Evolutionary conservation across 352 stramenopile genomes (phyloP).

Genomic region (Phytopythium boreale): DNA sequence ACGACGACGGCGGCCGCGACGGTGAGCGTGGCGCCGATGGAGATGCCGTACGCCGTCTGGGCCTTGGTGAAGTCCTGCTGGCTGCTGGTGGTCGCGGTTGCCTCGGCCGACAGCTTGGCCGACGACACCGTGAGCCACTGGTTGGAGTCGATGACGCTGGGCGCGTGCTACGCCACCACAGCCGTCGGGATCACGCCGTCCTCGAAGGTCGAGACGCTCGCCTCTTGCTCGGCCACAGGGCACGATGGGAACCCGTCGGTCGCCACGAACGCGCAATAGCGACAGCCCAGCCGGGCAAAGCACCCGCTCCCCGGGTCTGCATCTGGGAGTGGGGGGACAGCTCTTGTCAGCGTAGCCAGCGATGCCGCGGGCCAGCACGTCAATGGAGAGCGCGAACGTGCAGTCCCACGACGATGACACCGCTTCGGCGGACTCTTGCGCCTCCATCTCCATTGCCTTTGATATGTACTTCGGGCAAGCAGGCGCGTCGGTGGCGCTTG

Average conservation of each 20-base stretch:
- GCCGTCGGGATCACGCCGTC: background rate
- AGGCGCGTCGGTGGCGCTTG: background rate
- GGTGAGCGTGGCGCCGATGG: background rate
- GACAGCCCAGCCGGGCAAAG: slow-evolving; percentile 2
- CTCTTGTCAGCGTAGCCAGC: background rate
- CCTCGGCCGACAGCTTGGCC: background rate
- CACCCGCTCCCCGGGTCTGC: background rate
- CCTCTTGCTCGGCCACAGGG: background rate
- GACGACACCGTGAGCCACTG: background rate
- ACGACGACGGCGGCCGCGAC: slow-evolving; percentile 1
- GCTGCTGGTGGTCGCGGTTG: background rate
- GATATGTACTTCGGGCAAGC: background rate
- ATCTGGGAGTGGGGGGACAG: background rate
- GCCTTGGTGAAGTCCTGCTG: background rate
- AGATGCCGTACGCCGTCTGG: background rate
- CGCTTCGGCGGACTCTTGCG: background rate
- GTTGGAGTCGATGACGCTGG: background rate
- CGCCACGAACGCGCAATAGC: background rate
- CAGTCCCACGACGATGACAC: background rate
- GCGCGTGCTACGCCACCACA: background rate
- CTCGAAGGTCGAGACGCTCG: background rate
- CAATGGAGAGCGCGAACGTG: slow-evolving; percentile 3
- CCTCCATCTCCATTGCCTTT: background rate
- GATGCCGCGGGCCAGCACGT: background rate
- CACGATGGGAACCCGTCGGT: background rate